These are phyloP conservation scores for Dryas alaskensis DNA, from an alignment of 306 rosid genomes.

Conservation along the genomic window DNA sequence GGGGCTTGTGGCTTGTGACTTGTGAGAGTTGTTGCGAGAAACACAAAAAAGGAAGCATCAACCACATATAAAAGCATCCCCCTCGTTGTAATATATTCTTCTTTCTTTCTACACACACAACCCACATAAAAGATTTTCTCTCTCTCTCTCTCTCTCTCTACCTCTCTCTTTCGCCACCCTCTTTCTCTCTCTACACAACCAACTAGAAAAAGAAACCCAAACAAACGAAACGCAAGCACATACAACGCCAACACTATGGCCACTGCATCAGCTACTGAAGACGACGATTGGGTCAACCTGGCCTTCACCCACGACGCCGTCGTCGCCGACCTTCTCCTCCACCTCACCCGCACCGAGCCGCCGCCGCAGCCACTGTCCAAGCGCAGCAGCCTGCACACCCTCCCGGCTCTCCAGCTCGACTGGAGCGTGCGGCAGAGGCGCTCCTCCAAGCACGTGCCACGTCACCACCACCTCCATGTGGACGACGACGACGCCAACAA, in stretches of 20 bases:
- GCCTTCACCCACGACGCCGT: slow-evolving; percentile 64
- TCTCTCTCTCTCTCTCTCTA: slow-evolving; percentile 15
- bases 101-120: slow-evolving; percentile 1
- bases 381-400: background rate
- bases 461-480: background rate
- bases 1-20: slow-evolving; percentile 2
- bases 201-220: background rate
- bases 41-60: background rate
- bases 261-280: background rate
- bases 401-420: slow-evolving; percentile 21
- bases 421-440: slow-evolving; percentile 72
- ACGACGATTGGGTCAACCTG: slow-evolving; percentile 59
- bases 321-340: slow-evolving; percentile 55
- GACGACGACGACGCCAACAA: background rate
- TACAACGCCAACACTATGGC: slow-evolving; percentile 6
- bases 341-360: slow-evolving; percentile 27
- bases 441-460: slow-evolving; percentile 50
- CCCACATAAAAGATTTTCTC: slow-evolving; percentile 21
- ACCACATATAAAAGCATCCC: slow-evolving; percentile 25
- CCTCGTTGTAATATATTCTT: background rate
- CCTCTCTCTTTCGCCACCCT: slow-evolving; percentile 2
- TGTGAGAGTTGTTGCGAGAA: slow-evolving; percentile 15
- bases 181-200: background rate
- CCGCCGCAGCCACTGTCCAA: slow-evolving; percentile 20
- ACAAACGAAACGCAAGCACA: too few relatives aligned